phyloP scores from a whole-genome alignment of 768 basidiomycete species.

The Tylopilus cervinicoccineus region DNA sequence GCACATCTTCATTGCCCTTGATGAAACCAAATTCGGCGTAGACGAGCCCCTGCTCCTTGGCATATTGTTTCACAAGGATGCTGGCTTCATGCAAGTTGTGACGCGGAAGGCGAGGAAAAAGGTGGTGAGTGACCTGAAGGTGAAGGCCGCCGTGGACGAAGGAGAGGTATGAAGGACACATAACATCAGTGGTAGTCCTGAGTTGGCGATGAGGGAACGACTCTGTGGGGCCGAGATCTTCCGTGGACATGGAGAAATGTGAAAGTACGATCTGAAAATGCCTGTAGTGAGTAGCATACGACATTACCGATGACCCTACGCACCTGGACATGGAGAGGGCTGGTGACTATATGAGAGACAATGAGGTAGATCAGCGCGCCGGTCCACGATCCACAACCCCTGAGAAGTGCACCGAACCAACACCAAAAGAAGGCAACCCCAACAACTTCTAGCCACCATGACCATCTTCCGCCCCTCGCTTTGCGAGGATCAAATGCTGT shows the following conservation, averaged over 20 bases:
- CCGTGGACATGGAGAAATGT: conserved; percentile 94
- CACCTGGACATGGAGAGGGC: conserved; percentile 94
- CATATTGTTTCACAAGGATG: conserved; percentile 80
- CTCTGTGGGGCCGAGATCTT: conserved; percentile 84
- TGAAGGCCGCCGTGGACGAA: conserved; percentile 98
- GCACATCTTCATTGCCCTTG: conserved; percentile 79
- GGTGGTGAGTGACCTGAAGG: conserved; percentile 94
- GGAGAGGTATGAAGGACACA: conserved; percentile 76
- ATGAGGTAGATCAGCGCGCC: conserved; percentile 70
- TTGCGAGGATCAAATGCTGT: conserved; percentile 62
- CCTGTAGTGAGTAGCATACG: conserved; percentile 3
- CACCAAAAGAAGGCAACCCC: conserved; percentile 82
- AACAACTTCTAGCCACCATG: conserved; percentile 70
- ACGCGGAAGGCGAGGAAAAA: conserved; percentile 92
- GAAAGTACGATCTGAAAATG: conserved; percentile 81
- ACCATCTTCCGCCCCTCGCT: conserved; percentile 69
- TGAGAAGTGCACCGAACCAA: conserved; percentile 77
- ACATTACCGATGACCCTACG: conserved; percentile 16
- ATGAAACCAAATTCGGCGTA: conserved; percentile 93
- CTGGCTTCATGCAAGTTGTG: conserved; percentile 89
- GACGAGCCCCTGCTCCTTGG: conserved; percentile 74
- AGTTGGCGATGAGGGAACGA: conserved; percentile 93
- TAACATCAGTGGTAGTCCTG: conserved; percentile 95
- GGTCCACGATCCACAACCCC: conserved; percentile 67
- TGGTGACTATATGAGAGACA: conserved; percentile 80